Base-by-base conservation (phyloP, 306 rosid species). In the Prunus mume region DNA sequence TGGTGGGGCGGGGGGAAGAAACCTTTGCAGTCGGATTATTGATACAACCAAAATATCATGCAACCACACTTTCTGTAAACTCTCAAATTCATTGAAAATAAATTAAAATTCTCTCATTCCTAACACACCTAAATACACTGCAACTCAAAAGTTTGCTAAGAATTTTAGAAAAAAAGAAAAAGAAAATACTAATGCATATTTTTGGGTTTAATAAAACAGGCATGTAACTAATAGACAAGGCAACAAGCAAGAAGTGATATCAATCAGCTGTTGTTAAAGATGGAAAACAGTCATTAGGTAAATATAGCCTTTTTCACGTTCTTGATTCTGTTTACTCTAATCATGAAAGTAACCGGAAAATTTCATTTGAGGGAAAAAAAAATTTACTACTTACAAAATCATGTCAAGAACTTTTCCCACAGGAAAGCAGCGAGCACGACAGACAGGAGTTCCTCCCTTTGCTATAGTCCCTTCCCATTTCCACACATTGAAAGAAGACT, bases 401-500 rank as follows among this genome's bases (percentile, higher is more conserved):
- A 88, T 86, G 83, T 92, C 99, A 60, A 95, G 85, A 80, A 86
- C 83, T 85, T 92, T 92, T 64, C 97, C 99, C 65, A 95, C 97
- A 60, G 98, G 99, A 83, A 95, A 95, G 87, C 99, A 92, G 70
- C 93, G 99, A 57, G 99, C 99, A 73, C 90, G 96, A 82, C 99
- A 91, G 69, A 95, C 85, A 76, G 97, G 98, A 41, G 97, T 89
- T 79, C 99, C 99, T 71, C 99, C 97, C 89, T 95, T 95, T 55
- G 99, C 99, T 77, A 91, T 95, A 75, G 96, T 92, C 72, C 99
- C 98, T 87, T 92, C 98, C 99, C 99, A 95, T 82, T 91, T 95
- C 99, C 99, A 95, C 82, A 89, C 92, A 7, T 82, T 81, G 75
- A 84, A 7, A 80, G 98, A 85, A 70, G 91, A 60, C 83, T 62